A percentile compares a stretch with the other conserved stretches of the same genome.
Evolutionary conservation across 2,329 filamentous ascomycete species (phyloP).

Genomic region (Fusarium armeniacum): DNA sequence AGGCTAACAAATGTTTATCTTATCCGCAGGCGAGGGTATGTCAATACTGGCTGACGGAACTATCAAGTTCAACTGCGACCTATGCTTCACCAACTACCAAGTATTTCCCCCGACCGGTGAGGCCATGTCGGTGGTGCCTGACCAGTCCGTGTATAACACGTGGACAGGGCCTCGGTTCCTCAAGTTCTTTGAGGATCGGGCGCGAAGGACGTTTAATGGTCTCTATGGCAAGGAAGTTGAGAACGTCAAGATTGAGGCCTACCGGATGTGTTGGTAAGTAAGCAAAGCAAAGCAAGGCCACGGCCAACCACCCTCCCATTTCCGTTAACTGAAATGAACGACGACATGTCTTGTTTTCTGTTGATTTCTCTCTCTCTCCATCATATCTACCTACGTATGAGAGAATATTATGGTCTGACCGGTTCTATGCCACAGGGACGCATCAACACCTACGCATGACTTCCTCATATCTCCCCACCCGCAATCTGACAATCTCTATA

Average conservation of each 20-base stretch:
- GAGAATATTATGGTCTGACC: conserved; percentile 29
- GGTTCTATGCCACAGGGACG: conserved; percentile 63
- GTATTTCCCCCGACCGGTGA: conserved; percentile 62
- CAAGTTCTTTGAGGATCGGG: conserved; percentile 61
- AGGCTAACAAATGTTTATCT: conserved; percentile 13
- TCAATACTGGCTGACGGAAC: conserved; percentile 62
- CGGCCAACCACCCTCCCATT: conserved; percentile 3
- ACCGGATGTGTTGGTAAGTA: conserved; percentile 62
- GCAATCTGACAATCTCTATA: conserved; percentile 65
- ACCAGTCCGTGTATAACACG: conserved; percentile 58
- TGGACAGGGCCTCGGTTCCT: conserved; percentile 58
- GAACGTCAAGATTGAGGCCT: conserved; percentile 57
- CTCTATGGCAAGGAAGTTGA: conserved; percentile 60
- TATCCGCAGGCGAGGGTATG: conserved; percentile 58
- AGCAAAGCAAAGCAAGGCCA: conserved; percentile 12
- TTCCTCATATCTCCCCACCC: conserved; percentile 70
- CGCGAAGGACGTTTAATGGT: conserved; percentile 56
- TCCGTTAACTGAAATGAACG: not conserved
- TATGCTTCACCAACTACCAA: conserved; percentile 69
- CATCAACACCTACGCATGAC: conserved; percentile 72
- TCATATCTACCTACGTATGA: not conserved
- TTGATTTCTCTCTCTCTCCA: too few relatives aligned
- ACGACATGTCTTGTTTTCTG: not conserved
- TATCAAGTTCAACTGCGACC: conserved; percentile 73
- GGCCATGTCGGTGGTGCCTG: conserved; percentile 66